phyloP scores from a whole-genome alignment of 495 filamentous ascomycete genomes.

The Tuber umbilicatum region DNA sequence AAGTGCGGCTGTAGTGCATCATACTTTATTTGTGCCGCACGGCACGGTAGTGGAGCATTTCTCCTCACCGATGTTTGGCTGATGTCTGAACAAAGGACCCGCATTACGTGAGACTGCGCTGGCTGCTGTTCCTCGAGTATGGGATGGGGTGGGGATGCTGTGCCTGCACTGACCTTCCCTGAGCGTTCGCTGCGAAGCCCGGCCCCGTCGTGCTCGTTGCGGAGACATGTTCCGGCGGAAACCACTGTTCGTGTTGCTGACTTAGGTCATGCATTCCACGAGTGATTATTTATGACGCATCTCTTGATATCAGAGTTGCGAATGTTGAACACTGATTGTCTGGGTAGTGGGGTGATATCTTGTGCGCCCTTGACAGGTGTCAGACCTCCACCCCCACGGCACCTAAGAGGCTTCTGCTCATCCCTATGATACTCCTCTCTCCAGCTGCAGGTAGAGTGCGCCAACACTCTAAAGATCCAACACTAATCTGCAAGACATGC shows the following conservation, averaged over 20 bases:
- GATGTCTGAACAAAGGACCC: neutral
- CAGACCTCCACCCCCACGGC: neutral
- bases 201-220: neutral
- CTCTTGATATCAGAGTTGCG: neutral
- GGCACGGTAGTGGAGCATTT: neutral
- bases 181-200: neutral
- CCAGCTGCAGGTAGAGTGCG: neutral
- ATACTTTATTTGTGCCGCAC: neutral
- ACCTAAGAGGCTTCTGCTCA: neutral
- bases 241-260: neutral
- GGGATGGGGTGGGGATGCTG: neutral
- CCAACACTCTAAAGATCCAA: neutral
- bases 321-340: neutral
- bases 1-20: neutral
- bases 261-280: neutral
- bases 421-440: neutral
- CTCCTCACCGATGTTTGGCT: neutral
- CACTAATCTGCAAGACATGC: neutral
- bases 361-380: neutral
- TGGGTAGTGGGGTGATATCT: neutral
- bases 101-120: neutral
- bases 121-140: neutral
- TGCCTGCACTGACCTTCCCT: neutral
- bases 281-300: neutral
- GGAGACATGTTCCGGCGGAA: neutral